Percentiles rank a stretch among this genome's conserved stretches.
phyloP scores from a whole-genome alignment of 1,284 basidiomycete species.

The Heliocybe sulcata region DNA sequence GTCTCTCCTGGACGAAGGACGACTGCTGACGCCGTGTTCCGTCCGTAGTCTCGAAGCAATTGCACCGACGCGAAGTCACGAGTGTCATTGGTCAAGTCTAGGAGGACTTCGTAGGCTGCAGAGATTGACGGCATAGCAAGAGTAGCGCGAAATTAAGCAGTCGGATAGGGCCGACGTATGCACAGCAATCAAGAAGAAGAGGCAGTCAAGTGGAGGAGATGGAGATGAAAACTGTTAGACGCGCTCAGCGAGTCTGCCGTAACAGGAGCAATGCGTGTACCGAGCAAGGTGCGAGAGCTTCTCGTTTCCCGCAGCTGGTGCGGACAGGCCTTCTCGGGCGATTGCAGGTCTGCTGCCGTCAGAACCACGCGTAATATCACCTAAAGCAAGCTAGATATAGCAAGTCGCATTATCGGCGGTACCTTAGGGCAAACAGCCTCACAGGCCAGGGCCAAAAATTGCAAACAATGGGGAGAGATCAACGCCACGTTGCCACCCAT shows the following conservation, averaged over 20 bases:
- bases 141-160: slow-evolving; percentile 2
- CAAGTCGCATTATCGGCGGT: neutral
- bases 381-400: neutral
- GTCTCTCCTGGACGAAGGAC: slow-evolving; percentile 56
- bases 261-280: neutral
- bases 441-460: neutral
- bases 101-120: slow-evolving; percentile 52
- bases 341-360: neutral
- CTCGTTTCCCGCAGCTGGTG: neutral
- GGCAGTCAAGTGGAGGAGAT: neutral
- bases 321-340: neutral
- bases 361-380: neutral
- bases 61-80: slow-evolving; percentile 58
- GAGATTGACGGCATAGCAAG: slow-evolving; percentile 39
- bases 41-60: slow-evolving; percentile 55
- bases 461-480: neutral
- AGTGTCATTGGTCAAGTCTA: slow-evolving; percentile 66
- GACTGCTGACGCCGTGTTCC: slow-evolving; percentile 43
- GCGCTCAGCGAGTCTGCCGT: neutral
- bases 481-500: neutral
- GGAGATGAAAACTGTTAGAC: neutral
- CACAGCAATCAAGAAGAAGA: neutral
- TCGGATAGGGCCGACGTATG: neutral
- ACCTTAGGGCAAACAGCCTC: neutral
- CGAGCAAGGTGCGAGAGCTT: neutral